A percentile compares a stretch with the other conserved stretches of the same genome.
phyloP scores from a whole-genome alignment of 768 basidiomycete genomes.

The Russula ochroleuca region DNA sequence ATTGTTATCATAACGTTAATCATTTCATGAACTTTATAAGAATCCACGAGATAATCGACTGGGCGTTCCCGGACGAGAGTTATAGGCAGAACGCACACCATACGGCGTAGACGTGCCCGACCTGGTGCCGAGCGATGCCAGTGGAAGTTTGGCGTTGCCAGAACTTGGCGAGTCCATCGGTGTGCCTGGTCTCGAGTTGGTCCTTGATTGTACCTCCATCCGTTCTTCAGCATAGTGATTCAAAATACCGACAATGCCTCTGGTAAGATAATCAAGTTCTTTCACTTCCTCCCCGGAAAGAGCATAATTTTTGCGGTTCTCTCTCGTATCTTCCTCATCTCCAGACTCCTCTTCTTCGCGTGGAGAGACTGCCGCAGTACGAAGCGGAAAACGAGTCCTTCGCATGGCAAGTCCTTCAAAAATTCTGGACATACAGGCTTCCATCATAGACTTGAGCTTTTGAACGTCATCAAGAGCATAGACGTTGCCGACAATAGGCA shows the following conservation, averaged over 20 bases:
- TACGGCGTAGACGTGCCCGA: conserved; percentile 59
- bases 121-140: conserved; percentile 34
- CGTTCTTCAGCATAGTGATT: conserved; percentile 69
- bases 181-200: conserved; percentile 63
- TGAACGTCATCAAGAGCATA: conserved; percentile 79
- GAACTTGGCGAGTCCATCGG: conserved; percentile 53
- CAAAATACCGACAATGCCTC: conserved; percentile 68
- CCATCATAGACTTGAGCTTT: conserved; percentile 72
- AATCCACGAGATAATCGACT: conserved; percentile 47
- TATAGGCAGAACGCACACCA: conserved; percentile 40
- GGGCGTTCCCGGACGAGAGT: conserved; percentile 62
- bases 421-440: conserved; percentile 81
- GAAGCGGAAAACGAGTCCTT: conserved; percentile 39
- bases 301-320: conserved; percentile 40
- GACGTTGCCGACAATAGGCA: conserved; percentile 73
- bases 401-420: conserved; percentile 72
- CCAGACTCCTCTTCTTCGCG: conserved; percentile 53
- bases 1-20: background rate
- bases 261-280: conserved; percentile 71
- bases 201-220: conserved; percentile 49
- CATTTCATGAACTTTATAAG: conserved; percentile 18
- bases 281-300: conserved; percentile 65
- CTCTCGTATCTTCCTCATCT: conserved; percentile 48
- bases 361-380: conserved; percentile 36
- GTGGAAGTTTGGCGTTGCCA: conserved; percentile 37